phyloP scores from a whole-genome alignment of 108 stramenopile genomes.

The Cyclotella cryptica region DNA sequence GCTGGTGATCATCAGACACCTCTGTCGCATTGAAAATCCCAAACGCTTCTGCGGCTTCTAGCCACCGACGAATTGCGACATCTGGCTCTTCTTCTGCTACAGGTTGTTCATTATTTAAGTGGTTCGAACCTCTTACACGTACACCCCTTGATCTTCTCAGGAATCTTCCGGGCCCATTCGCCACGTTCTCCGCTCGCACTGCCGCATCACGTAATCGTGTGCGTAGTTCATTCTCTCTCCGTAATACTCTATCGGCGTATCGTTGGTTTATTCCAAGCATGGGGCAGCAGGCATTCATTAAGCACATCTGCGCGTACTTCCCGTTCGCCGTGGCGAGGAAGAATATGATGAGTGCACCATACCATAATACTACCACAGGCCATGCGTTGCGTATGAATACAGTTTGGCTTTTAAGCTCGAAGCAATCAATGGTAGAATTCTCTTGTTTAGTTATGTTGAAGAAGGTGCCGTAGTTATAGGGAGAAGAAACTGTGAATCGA shows the following conservation, averaged over 20 bases:
- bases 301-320: conserved; percentile 27
- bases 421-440: conserved; percentile 42
- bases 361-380: conserved; percentile 58
- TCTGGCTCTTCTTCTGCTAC: conserved; percentile 22
- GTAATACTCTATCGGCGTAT: conserved; percentile 34
- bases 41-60: conserved; percentile 39
- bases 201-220: conserved; percentile 26
- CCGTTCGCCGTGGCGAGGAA: conserved; percentile 54
- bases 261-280: conserved; percentile 34
- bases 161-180: conserved; percentile 26
- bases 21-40: conserved; percentile 30
- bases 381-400: conserved; percentile 55
- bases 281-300: conserved; percentile 35
- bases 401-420: conserved; percentile 36
- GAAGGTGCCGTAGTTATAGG: not conserved
- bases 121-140: conserved; percentile 3
- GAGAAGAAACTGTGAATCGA: not conserved
- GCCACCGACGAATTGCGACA: conserved; percentile 37
- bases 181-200: conserved; percentile 19
- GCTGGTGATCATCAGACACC: conserved; percentile 3
- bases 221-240: conserved; percentile 25
- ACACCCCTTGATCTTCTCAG: conserved; percentile 30
- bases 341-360: conserved; percentile 53
- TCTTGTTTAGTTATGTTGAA: conserved; percentile 2
- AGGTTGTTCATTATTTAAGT: not conserved